Evolutionary conservation across 2,329 filamentous ascomycete species (phyloP).

Genomic region (Xylariaceae sp.): DNA sequence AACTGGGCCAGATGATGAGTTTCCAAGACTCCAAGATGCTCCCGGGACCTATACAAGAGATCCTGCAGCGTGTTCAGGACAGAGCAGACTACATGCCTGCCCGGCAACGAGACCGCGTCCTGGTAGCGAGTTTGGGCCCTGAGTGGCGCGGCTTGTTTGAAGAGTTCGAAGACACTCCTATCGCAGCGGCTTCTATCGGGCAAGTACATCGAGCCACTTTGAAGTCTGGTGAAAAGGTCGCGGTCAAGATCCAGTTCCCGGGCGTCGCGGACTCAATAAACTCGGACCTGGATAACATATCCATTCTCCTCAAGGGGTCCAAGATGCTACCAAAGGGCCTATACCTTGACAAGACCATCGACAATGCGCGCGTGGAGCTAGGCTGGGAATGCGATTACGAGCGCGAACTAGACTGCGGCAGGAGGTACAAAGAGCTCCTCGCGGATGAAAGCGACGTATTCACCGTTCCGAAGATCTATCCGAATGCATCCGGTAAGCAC

Average conservation of each 20-base stretch:
- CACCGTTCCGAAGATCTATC: constrained; percentile 70
- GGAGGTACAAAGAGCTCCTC: constrained; percentile 73
- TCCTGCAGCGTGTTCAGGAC: constrained; percentile 91
- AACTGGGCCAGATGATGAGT: constrained; percentile 96
- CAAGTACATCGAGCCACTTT: constrained; percentile 88
- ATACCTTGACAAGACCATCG: constrained; percentile 95
- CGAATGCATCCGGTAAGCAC: constrained; percentile 75
- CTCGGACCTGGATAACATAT: constrained; percentile 91
- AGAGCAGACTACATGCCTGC: constrained; percentile 97
- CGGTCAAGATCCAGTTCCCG: constrained; percentile 96
- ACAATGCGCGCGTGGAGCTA: constrained; percentile 85
- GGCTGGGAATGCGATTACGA: constrained; percentile 97
- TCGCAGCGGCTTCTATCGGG: constrained; percentile 94
- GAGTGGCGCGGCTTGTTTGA: constrained; percentile 82
- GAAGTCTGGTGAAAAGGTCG: constrained; percentile 70
- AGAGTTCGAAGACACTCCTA: constrained; percentile 83
- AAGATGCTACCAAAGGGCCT: constrained; percentile 85
- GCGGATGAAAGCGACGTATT: constrained; percentile 70
- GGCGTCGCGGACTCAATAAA: constrained; percentile 95
- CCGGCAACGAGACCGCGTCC: constrained; percentile 83
- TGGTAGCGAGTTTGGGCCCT: constrained; percentile 70
- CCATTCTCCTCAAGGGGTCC: constrained; percentile 83
- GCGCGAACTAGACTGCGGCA: constrained; percentile 78
- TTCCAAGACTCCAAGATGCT: constrained; percentile 97
- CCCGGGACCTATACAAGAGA: constrained; percentile 78